A percentile compares a stretch with the other conserved stretches of the same genome.
phyloP scores from a whole-genome alignment of 495 filamentous ascomycete species.

The Aspergillus coremiiformis region DNA sequence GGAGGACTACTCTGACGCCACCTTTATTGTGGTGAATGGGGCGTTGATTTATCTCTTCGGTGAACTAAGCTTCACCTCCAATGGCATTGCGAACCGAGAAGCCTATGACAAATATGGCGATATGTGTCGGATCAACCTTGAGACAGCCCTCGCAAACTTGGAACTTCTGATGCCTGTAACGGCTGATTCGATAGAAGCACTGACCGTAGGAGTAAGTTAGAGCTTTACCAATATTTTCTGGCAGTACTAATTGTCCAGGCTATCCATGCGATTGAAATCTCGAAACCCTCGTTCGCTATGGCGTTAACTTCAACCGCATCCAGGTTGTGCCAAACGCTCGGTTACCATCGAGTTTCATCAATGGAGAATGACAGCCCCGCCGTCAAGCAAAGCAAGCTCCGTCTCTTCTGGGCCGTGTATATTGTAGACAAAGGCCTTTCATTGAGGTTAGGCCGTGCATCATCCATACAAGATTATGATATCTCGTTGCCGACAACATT shows the following conservation, averaged over 20 bases:
- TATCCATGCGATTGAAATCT: conserved; percentile 53
- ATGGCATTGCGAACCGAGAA: conserved; percentile 20
- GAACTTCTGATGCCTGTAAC: conserved; percentile 51
- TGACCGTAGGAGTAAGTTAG: conserved; percentile 49
- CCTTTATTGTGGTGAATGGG: conserved; percentile 50
- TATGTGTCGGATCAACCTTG: conserved; percentile 50
- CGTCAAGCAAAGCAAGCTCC: conserved; percentile 29
- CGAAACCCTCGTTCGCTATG: conserved; percentile 57
- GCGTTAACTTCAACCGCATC: conserved; percentile 50
- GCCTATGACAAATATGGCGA: conserved; percentile 33
- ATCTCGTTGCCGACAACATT: conserved; percentile 44
- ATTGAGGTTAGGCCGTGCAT: conserved; percentile 56
- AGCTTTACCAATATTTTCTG: not conserved
- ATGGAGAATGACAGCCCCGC: conserved; percentile 39
- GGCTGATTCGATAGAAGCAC: conserved; percentile 51
- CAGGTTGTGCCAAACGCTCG: conserved; percentile 54
- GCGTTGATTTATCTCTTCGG: conserved; percentile 51
- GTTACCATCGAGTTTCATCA: conserved; percentile 51
- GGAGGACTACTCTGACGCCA: conserved; percentile 48
- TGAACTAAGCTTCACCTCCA: conserved; percentile 34
- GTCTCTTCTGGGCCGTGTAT: conserved; percentile 59
- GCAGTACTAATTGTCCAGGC: conserved; percentile 20
- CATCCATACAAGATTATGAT: conserved; percentile 57
- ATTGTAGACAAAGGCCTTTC: conserved; percentile 53
- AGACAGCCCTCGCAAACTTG: conserved; percentile 49